Base-by-base conservation (phyloP, 176 grass and related monocot species). In the Cocos nucifera region DNA sequence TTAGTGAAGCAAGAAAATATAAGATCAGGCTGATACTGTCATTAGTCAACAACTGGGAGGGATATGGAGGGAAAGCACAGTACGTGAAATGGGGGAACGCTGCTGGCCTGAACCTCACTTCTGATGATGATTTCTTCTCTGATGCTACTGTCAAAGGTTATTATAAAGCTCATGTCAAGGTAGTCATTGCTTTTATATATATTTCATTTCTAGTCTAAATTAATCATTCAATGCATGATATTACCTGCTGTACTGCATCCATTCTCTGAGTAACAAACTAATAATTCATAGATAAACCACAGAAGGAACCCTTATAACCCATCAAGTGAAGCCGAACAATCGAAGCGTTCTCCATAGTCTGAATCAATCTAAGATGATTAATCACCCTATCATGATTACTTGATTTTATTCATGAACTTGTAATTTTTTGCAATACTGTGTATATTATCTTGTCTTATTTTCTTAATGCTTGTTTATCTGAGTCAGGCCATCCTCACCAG, bases 1-100 rank as follows among this genome's bases (percentile, higher is more conserved):
- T 86, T 56, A 86, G 59, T 55, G 87, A 91, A 75, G 87, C 83
- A 24, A 74, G 64, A 35, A 91, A 86, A 64, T 69, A 83, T 68
- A 77, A 59, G 50, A 83, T 83, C 18, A 77, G 79, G 67, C 76
- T 91, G 19, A 66, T 83, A 30, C 75, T 91, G 7, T 53, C 83
- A 10, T 71, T 91, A 8, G 53, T 52, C 5, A 86, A 91, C 64
- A 91, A 91, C 52, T 86, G 82, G 87, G 72, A 91, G 24, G 59
- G 39, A 64, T 91, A 77, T 21, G 87, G 87, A 67, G 87, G 87
- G 4, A 91, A 83, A 50, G 70, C 73, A 15, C 87, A 83, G 56
- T 91, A 90, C 54, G 76, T 86, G 44, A 67, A 67, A 70, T 86
- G 87, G 87, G 87, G 58, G 15, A 70, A 48, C 57, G 75, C 53